Evolutionary conservation across 768 basidiomycete genomes (phyloP).

Genomic region (Glaciozyma martinii): DNA sequence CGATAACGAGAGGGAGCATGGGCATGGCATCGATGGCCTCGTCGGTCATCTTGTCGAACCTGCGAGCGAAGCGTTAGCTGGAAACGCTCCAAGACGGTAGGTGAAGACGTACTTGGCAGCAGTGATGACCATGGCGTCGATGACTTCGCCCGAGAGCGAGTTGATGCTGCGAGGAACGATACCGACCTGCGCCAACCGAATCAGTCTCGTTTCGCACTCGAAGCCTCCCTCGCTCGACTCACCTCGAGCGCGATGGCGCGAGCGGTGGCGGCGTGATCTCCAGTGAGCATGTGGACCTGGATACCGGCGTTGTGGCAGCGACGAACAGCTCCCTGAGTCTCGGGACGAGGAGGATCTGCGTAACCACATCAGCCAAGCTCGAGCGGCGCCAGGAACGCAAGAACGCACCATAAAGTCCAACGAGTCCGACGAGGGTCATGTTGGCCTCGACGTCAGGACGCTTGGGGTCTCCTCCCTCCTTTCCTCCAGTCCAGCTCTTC

Average conservation of each 20-base stretch:
- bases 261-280: slow-evolving; percentile 50
- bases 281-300: slow-evolving; percentile 53
- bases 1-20: slow-evolving; percentile 51
- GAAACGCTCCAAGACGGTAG: too few species aligned
- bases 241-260: slow-evolving; percentile 57
- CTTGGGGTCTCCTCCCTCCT: slow-evolving; percentile 35
- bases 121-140: slow-evolving; percentile 29
- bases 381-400: neutral
- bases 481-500: slow-evolving; percentile 39
- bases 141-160: slow-evolving; percentile 16
- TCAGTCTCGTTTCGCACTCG: neutral
- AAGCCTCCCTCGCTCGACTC: neutral
- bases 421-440: slow-evolving; percentile 49
- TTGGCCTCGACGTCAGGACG: slow-evolving; percentile 48
- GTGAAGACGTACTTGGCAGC: slow-evolving; percentile 12
- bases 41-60: slow-evolving; percentile 50
- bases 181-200: slow-evolving; percentile 8
- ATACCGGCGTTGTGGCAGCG: slow-evolving; percentile 51
- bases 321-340: slow-evolving; percentile 49
- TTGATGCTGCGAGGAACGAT: slow-evolving; percentile 27
- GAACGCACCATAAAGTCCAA: slow-evolving; percentile 45
- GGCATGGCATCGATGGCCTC: slow-evolving; percentile 48
- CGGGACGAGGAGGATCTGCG: slow-evolving; percentile 50
- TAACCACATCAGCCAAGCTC: neutral
- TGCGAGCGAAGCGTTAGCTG: neutral